phyloP scores from a whole-genome alignment of 768 basidiomycete species.

The Calocera cornea region DNA sequence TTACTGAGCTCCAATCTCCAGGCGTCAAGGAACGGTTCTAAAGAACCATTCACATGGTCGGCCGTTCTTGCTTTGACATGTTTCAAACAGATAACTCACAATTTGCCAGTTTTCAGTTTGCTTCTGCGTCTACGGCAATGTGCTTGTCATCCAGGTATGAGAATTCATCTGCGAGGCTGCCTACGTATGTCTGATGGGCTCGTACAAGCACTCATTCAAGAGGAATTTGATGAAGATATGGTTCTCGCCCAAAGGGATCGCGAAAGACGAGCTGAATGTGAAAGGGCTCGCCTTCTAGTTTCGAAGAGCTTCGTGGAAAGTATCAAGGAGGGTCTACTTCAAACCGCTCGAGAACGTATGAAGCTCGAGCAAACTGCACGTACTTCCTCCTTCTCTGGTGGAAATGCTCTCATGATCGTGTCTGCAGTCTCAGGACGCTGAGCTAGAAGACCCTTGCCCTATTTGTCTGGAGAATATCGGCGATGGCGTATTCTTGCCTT shows the following conservation, averaged over 20 bases:
- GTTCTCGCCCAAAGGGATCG: background rate
- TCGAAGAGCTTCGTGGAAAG: background rate
- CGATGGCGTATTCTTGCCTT: constrained; percentile 44
- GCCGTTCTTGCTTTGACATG: constrained; percentile 33
- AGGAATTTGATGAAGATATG: background rate
- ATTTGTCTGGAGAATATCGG: constrained; percentile 50
- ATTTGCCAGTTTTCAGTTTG: background rate
- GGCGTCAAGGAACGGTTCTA: constrained; percentile 46
- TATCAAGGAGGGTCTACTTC: background rate
- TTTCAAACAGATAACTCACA: background rate
- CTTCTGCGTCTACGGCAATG: constrained; percentile 24
- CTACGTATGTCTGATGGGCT: constrained; percentile 28
- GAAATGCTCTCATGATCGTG: background rate
- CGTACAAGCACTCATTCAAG: constrained; percentile 29
- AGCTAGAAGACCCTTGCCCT: constrained; percentile 42
- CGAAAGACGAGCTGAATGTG: background rate
- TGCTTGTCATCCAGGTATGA: constrained; percentile 53
- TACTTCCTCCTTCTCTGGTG: background rate
- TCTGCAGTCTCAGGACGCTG: constrained; percentile 34
- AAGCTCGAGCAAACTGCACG: background rate
- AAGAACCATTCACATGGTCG: constrained; percentile 27
- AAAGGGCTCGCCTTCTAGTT: background rate
- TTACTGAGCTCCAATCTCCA: background rate
- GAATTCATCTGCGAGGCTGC: constrained; percentile 5
- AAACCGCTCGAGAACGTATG: background rate